Evolutionary conservation across 2,329 filamentous ascomycete species (phyloP), one percentile per base, ranked within the genome.

Genomic region (Aspergillus ustus): DNA sequence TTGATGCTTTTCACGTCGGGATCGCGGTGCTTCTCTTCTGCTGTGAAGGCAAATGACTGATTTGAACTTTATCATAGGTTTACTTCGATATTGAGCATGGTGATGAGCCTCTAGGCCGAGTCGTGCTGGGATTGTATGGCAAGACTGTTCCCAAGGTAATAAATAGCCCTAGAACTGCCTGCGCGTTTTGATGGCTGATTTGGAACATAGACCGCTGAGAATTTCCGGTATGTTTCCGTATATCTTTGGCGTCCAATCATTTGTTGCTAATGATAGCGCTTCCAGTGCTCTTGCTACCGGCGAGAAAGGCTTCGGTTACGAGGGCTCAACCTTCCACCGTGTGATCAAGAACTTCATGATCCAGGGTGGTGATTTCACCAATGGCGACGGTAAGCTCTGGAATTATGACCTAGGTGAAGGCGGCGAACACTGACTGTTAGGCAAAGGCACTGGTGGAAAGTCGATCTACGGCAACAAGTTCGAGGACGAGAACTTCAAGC

Each of bases 271-370:
- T 71, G 40, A 72, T 52, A 28, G 43, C 40, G 25, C 29, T 22
- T 34, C 45, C 52, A 79, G 78, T 60, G 86, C 85, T 74, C 78
- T 89, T 61, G 85, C 86, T 66, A 89, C 87, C 60, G 87, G 87
- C 69, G 85, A 89, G 80, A 86, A 89, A 78, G 87, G 87, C 70
- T 89, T 84, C 69, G 87, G 87, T 49, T 90, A 89, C 72, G 82
- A 89, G 76, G 85, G 85, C 55, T 88, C 86, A 45, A 82, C 80
- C 64, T 90, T 90, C 83, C 88, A 90, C 81, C 86, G 88, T 72
- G 86, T 90, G 66, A 90, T 90, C 80, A 87, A 87, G 78, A 75
- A 85, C 64, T 90, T 90, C 78, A 89, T 90, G 87, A 88, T 90
- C 66, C 87, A 89, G 77, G 87, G 87, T 70, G 87, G 87, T 75